Base-by-base conservation (phyloP, 1,284 basidiomycete genomes). In the Tilletia indica region DNA sequence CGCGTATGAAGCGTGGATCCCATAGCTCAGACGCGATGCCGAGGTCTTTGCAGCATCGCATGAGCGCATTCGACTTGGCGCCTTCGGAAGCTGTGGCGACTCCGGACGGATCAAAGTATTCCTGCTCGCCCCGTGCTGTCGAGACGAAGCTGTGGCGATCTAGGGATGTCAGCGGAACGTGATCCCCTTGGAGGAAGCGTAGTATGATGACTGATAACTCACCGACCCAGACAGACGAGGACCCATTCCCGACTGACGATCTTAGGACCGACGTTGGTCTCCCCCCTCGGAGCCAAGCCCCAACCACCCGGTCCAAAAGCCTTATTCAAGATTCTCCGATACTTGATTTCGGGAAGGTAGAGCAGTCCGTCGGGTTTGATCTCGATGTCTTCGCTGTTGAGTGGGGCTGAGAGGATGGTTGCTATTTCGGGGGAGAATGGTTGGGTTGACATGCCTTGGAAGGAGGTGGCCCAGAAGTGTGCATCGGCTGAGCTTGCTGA, bases 311-410 rank as follows among this genome's bases (percentile, higher is more conserved):
- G 96, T 9, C 96, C 96, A 80, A 99, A 98, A 0, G 96, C 94
- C 75, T 88, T 90, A 87, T 98, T 98, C 63, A 98, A 86, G 49
- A 94, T 91, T 16, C 96, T 89, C n/a, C 96, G 89, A 83, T 98
- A 99, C 85, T 98, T 97, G 84, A 98, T 99, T 85, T 98, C 96
- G 34, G 96, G 96, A 11, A 99, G 89, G 86, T 97, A 99, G 39
- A 98, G 87, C 45, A 99, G 87, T 2, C 96, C 96, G 78, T 98
- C 96, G 94, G 95, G 95, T 84, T 97, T 98, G 69, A 97, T 91
- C 86, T 98, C 95, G 34, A 98, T 89, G 83, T 97, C 94, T 67
- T 87, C 74, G 9, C 90, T 88, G 68, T 92, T 89, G 31, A 98
- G 80, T 3, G 93, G 91, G 8, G 90, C 89, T 80, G 92, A 87